Evolutionary conservation across 2,329 filamentous ascomycete genomes (phyloP), one percentile per base, ranked within the genome.

Genomic region (Xylariaceae sp.): DNA sequence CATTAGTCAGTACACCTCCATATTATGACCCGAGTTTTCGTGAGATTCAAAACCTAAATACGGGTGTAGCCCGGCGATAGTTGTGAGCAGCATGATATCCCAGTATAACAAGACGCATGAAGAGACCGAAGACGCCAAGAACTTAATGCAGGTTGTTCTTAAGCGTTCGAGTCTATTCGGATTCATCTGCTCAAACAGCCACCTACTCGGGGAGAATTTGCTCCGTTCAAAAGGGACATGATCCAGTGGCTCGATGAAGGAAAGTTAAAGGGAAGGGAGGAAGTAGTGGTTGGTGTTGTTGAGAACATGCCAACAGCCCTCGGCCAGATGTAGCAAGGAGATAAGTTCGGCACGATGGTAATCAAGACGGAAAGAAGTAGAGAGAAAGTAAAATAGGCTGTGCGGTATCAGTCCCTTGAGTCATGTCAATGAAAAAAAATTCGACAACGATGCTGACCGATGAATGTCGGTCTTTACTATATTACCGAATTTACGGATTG

Each of bases 271-370:
- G 36, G 35, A n/a, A 53, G 48, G 36, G 19, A 36, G 6, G 27
- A 42, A 8, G 37, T 44, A 3, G 27, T 40, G 3, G 22, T 35
- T 10, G 48, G 48, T 4, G 25, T 47, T 21, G 44, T 44, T 16
- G 27, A n/a, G n/a, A 39, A 22, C 7, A 42, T 22, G 10, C 34
- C 17, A 19, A 27, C 29, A 27, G 42, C 35, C 17, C 22, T 37
- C 16, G 22, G 37, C 11, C 34, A 21, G 14, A 41, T 49, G 38
- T 32, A 32, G 3, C 17, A 29, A 11, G 50, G 48, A 1, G 37
- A 49, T 17, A 49, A 53, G 14, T 45, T 53, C 20, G 51, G 45
- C 3, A 53, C n/a, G n/a, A n/a, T n/a, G n/a, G n/a, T n/a, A n/a
- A n/a, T n/a, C n/a, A n/a, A n/a, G n/a, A n/a, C n/a, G n/a, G n/a